These are phyloP conservation scores for Scedosporium aurantiacum DNA, from an alignment of 2,329 filamentous ascomycete species.

Conservation along the genomic window DNA sequence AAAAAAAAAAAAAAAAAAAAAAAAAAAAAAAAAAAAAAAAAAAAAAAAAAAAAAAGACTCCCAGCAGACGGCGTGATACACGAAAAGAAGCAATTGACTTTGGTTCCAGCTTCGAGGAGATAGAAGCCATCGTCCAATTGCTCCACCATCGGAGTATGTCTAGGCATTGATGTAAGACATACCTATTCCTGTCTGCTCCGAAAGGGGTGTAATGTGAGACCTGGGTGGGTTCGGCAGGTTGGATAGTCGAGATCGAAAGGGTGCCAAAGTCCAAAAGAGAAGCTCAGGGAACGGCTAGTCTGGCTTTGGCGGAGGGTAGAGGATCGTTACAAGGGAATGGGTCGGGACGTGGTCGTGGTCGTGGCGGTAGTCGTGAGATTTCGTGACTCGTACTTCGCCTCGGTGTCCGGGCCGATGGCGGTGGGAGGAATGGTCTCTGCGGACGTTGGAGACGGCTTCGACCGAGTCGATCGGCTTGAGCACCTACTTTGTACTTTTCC, in stretches of 20 bases:
- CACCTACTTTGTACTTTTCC: neutral
- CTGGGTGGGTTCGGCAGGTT: neutral
- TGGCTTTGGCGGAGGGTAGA: neutral
- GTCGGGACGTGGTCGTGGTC: neutral
- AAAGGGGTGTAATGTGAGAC: neutral
- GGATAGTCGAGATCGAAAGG: neutral
- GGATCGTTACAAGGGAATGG: neutral
- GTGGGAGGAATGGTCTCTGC: neutral
- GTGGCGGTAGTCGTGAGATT: neutral
- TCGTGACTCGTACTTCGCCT: neutral
- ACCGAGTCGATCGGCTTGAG: neutral
- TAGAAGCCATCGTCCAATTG: neutral
- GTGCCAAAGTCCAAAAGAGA: neutral
- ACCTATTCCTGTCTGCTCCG: neutral
- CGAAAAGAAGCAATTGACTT: neutral
- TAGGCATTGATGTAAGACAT: conserved; percentile 4
- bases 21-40: neutral
- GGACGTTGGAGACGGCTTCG: neutral
- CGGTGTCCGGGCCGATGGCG: neutral
- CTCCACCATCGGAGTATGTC: neutral
- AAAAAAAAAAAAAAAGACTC: neutral
- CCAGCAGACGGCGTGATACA: neutral
- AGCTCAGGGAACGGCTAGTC: neutral
- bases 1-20: no score
- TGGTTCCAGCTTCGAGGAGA: neutral